A percentile compares a stretch with the other conserved stretches of the same genome.
These are phyloP conservation scores for Quercus ilex DNA, from an alignment of 306 rosid genomes.

Conservation along the genomic window DNA sequence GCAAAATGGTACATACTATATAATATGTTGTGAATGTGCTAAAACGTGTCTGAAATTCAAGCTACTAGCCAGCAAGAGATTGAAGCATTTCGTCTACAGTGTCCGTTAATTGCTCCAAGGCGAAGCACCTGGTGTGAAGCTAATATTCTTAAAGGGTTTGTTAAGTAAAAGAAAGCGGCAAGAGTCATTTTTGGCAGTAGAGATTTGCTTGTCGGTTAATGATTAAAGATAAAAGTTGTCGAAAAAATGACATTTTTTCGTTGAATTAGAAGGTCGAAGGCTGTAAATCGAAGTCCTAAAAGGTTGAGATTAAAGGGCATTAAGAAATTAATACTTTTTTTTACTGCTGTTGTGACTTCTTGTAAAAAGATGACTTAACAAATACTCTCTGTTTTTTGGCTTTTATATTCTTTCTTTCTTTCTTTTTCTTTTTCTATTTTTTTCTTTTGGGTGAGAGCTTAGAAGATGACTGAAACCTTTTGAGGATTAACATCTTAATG, in stretches of 20 bases:
- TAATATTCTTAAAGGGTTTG: background rate
- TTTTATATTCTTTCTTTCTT: too few species aligned
- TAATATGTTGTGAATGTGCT: background rate
- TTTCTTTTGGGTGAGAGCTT: too few species aligned
- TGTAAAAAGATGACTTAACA: too few species aligned
- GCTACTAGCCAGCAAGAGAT: background rate
- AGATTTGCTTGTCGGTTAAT: background rate
- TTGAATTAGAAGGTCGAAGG: background rate
- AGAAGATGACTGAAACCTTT: too few species aligned
- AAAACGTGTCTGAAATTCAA: background rate
- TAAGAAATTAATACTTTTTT: background rate
- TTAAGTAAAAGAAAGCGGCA: background rate
- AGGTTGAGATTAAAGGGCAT: background rate
- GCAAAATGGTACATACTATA: background rate
- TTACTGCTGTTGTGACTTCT: too few species aligned
- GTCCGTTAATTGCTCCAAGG: background rate
- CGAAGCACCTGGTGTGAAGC: background rate
- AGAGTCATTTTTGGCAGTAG: background rate
- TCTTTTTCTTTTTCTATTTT: too few species aligned
- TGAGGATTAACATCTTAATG: background rate
- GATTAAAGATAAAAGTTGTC: background rate
- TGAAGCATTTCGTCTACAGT: background rate
- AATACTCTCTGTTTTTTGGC: too few species aligned
- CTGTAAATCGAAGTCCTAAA: background rate
- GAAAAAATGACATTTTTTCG: background rate